Conservation (phyloP, 257 asterid species). For the Coffea eugenioides region DNA sequence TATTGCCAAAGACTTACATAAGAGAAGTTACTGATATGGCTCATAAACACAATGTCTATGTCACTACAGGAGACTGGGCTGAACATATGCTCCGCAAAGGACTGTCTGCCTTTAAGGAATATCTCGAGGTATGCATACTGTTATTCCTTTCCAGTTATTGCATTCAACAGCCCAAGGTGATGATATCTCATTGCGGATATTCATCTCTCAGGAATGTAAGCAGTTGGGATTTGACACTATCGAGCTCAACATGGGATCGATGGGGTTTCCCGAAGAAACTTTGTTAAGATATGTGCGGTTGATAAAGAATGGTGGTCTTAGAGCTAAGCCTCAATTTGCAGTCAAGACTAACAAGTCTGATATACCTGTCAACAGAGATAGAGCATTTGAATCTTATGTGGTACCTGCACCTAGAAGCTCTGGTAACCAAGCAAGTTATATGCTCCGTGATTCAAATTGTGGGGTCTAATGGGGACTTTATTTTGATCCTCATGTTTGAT, state of each 20-base stretch:
- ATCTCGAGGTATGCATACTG: conserved; percentile 49
- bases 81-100: conserved; percentile 63
- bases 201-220: conserved; percentile 68
- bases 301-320: conserved; percentile 77
- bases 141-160: not conserved
- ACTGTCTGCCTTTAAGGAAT: conserved; percentile 66
- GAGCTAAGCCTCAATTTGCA: conserved; percentile 83
- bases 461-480: not conserved
- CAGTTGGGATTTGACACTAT: conserved; percentile 82
- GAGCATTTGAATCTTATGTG: conserved; percentile 83
- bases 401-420: conserved; percentile 63
- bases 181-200: not conserved
- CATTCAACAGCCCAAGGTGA: not conserved
- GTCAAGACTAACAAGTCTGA: conserved; percentile 77
- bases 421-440: conserved; percentile 41
- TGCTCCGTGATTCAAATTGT: not conserved
- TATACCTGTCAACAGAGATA: conserved; percentile 46
- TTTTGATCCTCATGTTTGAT: not conserved
- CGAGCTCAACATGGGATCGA: conserved; percentile 74
- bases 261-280: conserved; percentile 82
- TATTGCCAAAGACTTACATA: conserved; percentile 59
- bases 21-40: conserved; percentile 75
- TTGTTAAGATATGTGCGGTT: conserved; percentile 85
- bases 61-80: conserved; percentile 78
- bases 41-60: conserved; percentile 76